phyloP scores from a whole-genome alignment of 345 rosid genomes.

The Murraya paniculata region DNA sequence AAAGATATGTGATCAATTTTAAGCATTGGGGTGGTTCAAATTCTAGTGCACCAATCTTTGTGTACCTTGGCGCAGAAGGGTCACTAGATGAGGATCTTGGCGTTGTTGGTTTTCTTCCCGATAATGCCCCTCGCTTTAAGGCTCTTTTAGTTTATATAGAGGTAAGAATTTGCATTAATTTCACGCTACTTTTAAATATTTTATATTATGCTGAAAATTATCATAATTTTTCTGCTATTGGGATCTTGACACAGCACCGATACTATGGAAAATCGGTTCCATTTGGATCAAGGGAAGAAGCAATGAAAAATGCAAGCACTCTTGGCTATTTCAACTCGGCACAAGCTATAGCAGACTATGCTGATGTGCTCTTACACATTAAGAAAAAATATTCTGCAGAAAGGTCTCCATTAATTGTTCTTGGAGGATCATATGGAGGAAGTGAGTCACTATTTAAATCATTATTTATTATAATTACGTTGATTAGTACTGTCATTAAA shows the following conservation, averaged over 20 bases:
- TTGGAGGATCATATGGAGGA: slow-evolving; percentile 80
- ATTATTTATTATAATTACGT: neutral
- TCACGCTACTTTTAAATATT: neutral
- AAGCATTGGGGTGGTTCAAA: slow-evolving; percentile 42
- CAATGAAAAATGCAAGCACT: slow-evolving; percentile 37
- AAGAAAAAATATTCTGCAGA: slow-evolving; percentile 34
- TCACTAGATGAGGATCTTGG: slow-evolving; percentile 8
- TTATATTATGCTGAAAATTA: neutral
- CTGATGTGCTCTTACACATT: slow-evolving; percentile 41
- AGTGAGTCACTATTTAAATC: slow-evolving; percentile 29
- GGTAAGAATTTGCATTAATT: slow-evolving; percentile 17
- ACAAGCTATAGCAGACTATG: slow-evolving; percentile 57
- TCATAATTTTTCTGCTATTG: too few relatives aligned
- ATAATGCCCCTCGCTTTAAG: slow-evolving; percentile 28
- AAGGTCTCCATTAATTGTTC: slow-evolving; percentile 51
- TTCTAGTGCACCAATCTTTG: slow-evolving; percentile 33
- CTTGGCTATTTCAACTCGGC: slow-evolving; percentile 50
- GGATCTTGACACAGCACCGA: slow-evolving; percentile 29
- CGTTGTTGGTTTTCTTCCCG: slow-evolving; percentile 24
- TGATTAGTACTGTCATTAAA: too few relatives aligned
- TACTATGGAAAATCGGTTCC: slow-evolving; percentile 48
- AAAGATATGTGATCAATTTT: slow-evolving; percentile 33
- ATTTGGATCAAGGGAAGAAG: slow-evolving; percentile 40
- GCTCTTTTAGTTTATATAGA: slow-evolving; percentile 34
- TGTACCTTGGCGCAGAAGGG: slow-evolving; percentile 30